Percentiles rank a stretch among this genome's conserved stretches.
Conservation (phyloP, 1,139 yeast genomes). For the Meyerozyma sp. region DNA sequence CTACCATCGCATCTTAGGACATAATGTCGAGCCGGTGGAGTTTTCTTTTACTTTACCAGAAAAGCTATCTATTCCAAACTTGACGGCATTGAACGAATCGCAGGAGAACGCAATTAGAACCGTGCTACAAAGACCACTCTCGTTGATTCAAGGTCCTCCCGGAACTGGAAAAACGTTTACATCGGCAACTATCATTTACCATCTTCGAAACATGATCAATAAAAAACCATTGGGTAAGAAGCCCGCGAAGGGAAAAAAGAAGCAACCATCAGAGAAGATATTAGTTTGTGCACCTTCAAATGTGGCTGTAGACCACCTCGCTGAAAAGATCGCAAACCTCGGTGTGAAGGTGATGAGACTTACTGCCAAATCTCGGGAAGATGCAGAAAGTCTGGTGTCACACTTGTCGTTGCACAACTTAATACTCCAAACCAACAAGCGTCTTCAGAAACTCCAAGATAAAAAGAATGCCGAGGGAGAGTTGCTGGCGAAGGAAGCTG, state of each 20-base stretch:
- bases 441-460: not conserved
- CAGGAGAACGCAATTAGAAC: constrained; percentile 74
- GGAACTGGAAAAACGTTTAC: constrained; percentile 97
- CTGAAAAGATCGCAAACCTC: constrained; percentile 58
- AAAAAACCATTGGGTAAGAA: constrained; percentile 4
- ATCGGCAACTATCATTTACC: constrained; percentile 84
- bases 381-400: constrained; percentile 59
- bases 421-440: constrained; percentile 39
- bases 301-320: constrained; percentile 91
- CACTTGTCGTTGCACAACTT: constrained; percentile 50
- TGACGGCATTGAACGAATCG: constrained; percentile 68
- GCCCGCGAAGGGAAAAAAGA: not conserved
- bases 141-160: constrained; percentile 96
- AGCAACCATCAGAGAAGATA: constrained; percentile 41
- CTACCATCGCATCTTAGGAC: constrained; percentile 79
- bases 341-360: constrained; percentile 76
- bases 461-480: constrained; percentile 65
- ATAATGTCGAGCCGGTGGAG: constrained; percentile 62
- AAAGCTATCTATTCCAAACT: constrained; percentile 58
- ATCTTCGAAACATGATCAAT: constrained; percentile 51
- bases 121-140: constrained; percentile 69
- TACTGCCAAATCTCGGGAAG: constrained; percentile 75
- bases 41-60: constrained; percentile 59
- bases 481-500: constrained; percentile 51
- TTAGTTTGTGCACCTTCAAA: constrained; percentile 94